Conservation (phyloP, 2,329 filamentous ascomycete species). For the Huntiella moniliformis region DNA sequence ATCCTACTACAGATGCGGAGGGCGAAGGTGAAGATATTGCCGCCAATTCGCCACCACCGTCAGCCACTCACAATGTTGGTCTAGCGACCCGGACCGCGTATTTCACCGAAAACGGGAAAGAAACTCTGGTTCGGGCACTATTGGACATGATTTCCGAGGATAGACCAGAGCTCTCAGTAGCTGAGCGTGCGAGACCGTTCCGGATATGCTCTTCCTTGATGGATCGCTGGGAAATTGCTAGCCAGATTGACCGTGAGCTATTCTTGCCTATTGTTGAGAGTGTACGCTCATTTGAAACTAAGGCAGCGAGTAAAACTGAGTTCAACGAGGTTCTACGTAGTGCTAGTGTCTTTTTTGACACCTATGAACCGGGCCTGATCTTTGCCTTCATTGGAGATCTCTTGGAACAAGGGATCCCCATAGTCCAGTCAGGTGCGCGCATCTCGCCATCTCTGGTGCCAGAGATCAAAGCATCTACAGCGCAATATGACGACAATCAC, state of each 20-base stretch:
- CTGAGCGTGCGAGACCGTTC: conserved; percentile 66
- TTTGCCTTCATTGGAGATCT: conserved; percentile 65
- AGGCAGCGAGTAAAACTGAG: conserved; percentile 45
- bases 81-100: conserved; percentile 51
- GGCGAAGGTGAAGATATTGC: conserved; percentile 22
- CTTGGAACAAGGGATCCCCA: conserved; percentile 36
- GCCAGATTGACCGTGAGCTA: conserved; percentile 68
- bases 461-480: not conserved
- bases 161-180: conserved; percentile 10
- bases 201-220: conserved; percentile 86
- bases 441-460: conserved; percentile 13
- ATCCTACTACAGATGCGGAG: conserved; percentile 22
- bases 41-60: conserved; percentile 26
- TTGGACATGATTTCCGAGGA: conserved; percentile 56
- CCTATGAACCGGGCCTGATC: conserved; percentile 83
- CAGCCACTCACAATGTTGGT: conserved; percentile 26
- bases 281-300: conserved; percentile 53
- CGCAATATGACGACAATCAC: not conserved
- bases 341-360: conserved; percentile 91
- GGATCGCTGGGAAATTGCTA: conserved; percentile 96
- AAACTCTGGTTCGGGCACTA: conserved; percentile 54
- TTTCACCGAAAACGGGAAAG: conserved; percentile 63
- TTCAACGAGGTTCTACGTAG: conserved; percentile 79
- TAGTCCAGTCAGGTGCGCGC: conserved; percentile 21
- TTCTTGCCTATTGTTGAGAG: conserved; percentile 75